phyloP scores from a whole-genome alignment of 2,329 filamentous ascomycete species.

The Colletotrichum theobromicola region DNA sequence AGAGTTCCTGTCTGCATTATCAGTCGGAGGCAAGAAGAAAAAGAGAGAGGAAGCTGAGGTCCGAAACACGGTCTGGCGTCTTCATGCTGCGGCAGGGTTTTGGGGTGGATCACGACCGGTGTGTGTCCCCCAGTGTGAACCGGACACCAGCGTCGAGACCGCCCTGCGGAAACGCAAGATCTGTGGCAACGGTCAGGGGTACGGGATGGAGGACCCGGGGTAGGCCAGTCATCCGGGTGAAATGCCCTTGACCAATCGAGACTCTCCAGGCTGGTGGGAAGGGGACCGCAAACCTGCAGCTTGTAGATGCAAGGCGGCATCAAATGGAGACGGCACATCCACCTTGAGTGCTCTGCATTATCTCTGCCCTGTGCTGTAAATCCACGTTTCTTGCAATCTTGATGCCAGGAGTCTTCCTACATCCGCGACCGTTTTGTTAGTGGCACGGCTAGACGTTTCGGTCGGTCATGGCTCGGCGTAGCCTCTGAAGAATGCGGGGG shows the following conservation, averaged over 20 bases:
- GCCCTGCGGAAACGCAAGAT: not conserved
- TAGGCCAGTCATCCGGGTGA: not conserved
- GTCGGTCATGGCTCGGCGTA: not conserved
- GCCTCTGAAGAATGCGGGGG: constrained; percentile 2
- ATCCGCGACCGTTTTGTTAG: not conserved
- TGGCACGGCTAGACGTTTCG: not conserved
- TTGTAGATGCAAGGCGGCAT: not conserved
- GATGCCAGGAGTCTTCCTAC: not conserved
- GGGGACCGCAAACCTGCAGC: not conserved
- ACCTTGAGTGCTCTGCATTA: not conserved
- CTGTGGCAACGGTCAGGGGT: not conserved
- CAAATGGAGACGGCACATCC: not conserved
- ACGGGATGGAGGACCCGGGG: not conserved
- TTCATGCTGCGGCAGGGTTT: not conserved
- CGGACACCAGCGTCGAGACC: not conserved
- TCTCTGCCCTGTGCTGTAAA: not conserved
- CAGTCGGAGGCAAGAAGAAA: not conserved
- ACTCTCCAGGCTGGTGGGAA: not conserved
- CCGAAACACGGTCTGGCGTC: constrained; percentile 2
- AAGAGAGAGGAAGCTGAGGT: not conserved
- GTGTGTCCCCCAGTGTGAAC: not conserved
- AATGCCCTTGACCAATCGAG: not conserved
- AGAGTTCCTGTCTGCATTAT: not conserved
- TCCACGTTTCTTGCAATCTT: not conserved
- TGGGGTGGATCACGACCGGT: not conserved